A percentile compares a stretch with the other conserved stretches of the same genome.
Evolutionary conservation across 345 rosid genomes (phyloP).

Genomic region (Camelina hispida): DNA sequence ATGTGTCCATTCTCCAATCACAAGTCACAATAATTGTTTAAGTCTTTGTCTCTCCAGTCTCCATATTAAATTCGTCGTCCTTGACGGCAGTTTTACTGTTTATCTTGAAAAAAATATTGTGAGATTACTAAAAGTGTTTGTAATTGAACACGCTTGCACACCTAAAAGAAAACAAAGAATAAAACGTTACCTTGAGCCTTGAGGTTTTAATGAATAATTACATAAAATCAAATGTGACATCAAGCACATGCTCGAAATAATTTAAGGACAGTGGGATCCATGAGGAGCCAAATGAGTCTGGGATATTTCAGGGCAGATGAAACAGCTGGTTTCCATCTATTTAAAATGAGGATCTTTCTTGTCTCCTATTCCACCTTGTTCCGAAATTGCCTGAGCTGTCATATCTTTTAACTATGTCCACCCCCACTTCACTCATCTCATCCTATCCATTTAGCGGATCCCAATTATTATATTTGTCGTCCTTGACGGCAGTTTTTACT

Average conservation of each 20-base stretch:
- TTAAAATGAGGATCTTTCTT: conserved; percentile 18
- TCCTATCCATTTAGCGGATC: conserved; percentile 14
- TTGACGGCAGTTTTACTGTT: neutral
- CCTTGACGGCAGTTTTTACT: conserved; percentile 17
- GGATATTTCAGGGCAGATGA: conserved; percentile 16
- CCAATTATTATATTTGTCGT: neutral
- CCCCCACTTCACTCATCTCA: conserved; percentile 21
- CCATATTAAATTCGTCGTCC: neutral
- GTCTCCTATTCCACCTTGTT: conserved; percentile 22
- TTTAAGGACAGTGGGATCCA: conserved; percentile 32
- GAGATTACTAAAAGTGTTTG: neutral
- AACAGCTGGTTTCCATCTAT: conserved; percentile 43
- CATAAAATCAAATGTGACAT: neutral
- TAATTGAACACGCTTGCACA: neutral
- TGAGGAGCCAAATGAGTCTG: conserved; percentile 25
- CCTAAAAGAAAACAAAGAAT: neutral
- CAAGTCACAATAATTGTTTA: neutral
- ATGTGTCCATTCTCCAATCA: neutral
- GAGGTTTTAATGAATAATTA: neutral
- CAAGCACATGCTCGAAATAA: neutral
- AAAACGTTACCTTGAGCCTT: neutral
- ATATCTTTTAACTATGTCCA: conserved; percentile 25
- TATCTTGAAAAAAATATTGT: neutral
- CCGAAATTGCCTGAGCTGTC: conserved; percentile 28
- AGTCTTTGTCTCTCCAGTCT: neutral